Evolutionary conservation across 306 rosid genomes (phyloP), one percentile per base, ranked within the genome.

Genomic region (Canavalia gladiata): DNA sequence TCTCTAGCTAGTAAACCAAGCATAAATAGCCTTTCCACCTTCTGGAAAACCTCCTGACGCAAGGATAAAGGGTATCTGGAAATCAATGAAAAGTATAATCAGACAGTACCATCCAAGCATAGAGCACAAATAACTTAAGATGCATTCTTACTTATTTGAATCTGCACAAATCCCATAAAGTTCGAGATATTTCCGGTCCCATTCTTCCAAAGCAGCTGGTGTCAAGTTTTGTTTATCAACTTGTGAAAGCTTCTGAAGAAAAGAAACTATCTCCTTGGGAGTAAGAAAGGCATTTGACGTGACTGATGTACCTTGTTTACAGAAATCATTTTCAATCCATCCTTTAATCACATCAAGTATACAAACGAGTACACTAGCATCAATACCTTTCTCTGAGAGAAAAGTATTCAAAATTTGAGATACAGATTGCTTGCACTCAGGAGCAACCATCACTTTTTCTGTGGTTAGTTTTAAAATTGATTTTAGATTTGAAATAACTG

Each of bases 301-400:
- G 70, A 81, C 89, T 70, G 98, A 86, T 33, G 90, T 45, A 84
- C 98, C 99, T 87, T 90, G 92, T 87, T 87, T 96, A 72, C 88
- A 80, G 64, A 83, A 83, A 82, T 96, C 98, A 70, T 93, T 94
- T 83, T 93, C 99, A 85, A 96, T 83, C 98, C 99, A 96, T 81
- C 98, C 97, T 87, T 92, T 93, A 83, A 93, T 87, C 83, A 96
- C 97, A 87, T 91, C 98, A 81, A 96, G 97, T 87, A 94, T 93
- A 95, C 97, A 93, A 73, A 96, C 91, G 71, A 96, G 92, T 76
- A 96, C 97, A 82, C 95, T 90, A 47, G 97, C 93, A 89, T 96
- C 99, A 52, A 96, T 90, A 77, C 91, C 97, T 83, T 93, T 96
- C 90, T 96, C 99, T n/a, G 98, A 87, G 76, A 96, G 94, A 84